Conservation (phyloP, 75 land plant species). For the Selaginella moellendorffii region DNA sequence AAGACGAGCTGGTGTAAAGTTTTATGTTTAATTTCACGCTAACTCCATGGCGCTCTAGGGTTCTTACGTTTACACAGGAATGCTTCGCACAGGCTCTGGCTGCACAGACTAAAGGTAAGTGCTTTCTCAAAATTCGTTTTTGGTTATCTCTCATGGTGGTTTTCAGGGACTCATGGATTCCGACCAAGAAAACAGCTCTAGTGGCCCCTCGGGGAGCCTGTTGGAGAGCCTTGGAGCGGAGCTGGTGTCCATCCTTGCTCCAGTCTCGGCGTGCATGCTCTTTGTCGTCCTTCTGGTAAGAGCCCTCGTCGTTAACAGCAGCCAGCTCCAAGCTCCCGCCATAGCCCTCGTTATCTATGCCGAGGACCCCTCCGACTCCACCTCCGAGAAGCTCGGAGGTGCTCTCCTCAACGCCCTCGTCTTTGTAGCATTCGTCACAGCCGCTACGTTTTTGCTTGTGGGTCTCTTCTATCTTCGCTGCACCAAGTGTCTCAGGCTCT, state of each 20-base stretch:
- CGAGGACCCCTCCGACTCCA: constrained; percentile 45
- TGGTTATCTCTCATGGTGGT: too few species aligned
- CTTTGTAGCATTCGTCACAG: constrained; percentile 60
- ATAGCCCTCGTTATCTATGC: constrained; percentile 49
- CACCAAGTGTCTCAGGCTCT: constrained; percentile 47
- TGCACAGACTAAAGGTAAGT: too few species aligned
- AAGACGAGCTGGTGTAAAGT: constrained; percentile 96
- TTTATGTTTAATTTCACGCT: too few species aligned
- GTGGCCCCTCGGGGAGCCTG: too few species aligned
- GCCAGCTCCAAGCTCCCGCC: constrained; percentile 20
- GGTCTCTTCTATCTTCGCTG: constrained; percentile 79
- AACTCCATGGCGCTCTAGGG: too few species aligned
- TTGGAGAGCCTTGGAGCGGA: constrained; percentile 61
- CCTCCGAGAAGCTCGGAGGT: constrained; percentile 54
- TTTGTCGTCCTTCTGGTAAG: constrained; percentile 72
- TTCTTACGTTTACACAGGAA: too few species aligned
- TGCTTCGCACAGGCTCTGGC: too few species aligned
- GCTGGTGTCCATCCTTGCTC: constrained; percentile 56
- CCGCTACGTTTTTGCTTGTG: constrained; percentile 68
- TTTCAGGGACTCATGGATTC: too few species aligned
- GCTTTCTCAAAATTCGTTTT: too few species aligned
- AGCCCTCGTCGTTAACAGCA: constrained; percentile 25
- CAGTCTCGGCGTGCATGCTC: constrained; percentile 88
- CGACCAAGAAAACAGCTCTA: too few species aligned
- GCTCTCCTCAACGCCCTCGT: constrained; percentile 72